phyloP scores from a whole-genome alignment of 768 basidiomycete genomes.

The Pulveroboletus sp. region DNA sequence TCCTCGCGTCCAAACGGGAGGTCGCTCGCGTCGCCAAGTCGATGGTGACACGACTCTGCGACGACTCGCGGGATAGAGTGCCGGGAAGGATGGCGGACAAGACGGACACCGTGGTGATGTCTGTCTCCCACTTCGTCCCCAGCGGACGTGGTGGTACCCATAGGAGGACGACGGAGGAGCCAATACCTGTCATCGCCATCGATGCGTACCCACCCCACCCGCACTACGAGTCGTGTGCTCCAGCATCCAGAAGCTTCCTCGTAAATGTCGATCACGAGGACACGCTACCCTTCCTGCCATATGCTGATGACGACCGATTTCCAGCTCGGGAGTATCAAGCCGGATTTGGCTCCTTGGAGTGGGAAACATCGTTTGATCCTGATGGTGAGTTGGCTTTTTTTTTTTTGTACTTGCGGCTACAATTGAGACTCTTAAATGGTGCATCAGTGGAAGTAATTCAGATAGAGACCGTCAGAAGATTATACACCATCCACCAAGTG shows the following conservation, averaged over 20 bases:
- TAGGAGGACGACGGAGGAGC: neutral
- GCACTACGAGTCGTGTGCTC: slow-evolving; percentile 45
- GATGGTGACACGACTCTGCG: slow-evolving; percentile 3
- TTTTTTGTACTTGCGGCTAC: neutral
- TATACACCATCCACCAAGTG: slow-evolving; percentile 31
- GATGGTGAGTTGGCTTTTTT: slow-evolving; percentile 38
- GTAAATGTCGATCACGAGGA: neutral
- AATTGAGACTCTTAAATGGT: neutral
- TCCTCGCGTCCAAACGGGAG: slow-evolving; percentile 6
- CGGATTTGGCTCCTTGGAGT: slow-evolving; percentile 24
- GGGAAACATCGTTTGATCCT: slow-evolving; percentile 43
- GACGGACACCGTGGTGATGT: neutral
- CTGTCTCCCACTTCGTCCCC: slow-evolving; percentile 8
- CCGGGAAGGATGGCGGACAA: neutral
- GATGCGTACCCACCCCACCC: slow-evolving; percentile 22
- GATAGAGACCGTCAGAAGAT: slow-evolving; percentile 39
- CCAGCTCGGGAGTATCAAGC: slow-evolving; percentile 24
- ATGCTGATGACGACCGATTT: slow-evolving; percentile 44
- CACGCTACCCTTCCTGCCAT: slow-evolving; percentile 36
- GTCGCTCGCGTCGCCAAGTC: slow-evolving; percentile 13
- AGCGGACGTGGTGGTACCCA: neutral
- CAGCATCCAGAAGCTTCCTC: slow-evolving; percentile 33
- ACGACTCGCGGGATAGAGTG: neutral
- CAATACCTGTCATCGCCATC: slow-evolving; percentile 17
- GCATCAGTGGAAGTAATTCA: slow-evolving; percentile 45